Evolutionary conservation across 495 filamentous ascomycete species (phyloP), one percentile per base, ranked within the genome.

Genomic region (Podospora sp.): DNA sequence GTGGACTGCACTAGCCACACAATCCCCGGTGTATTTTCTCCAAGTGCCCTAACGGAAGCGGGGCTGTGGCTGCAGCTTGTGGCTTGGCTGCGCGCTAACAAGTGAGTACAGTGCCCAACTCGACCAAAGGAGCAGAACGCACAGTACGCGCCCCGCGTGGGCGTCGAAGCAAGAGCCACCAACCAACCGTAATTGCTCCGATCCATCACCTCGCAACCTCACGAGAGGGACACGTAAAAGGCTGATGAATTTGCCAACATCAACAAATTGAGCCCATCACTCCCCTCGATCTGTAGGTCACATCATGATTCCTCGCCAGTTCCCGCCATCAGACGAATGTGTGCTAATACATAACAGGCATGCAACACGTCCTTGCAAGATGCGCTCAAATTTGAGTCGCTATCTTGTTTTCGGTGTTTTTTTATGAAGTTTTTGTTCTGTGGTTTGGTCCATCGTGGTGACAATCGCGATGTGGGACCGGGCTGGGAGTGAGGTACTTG

Each of bases 31-130:
- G 75, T 67, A 68, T 65, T 67, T 67, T 36, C 11, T 8, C 22
- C 51, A 50, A 58, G 63, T 77, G 75, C 75, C 75, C 75, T 77
- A 77, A 77, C 72, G 67, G 68, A 66, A 68, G 49, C 69, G 70
- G 70, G 65, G 72, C 65, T 35, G 22, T 16, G 40, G n/a, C 26
- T 29, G 59, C 55, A 66, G 3, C 49, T 9, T 22, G 27, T 46
- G 20, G 60, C 60, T 62, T 49, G 60, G 21, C 6, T 7, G 24
- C 1, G 11, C 8, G 22, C 21, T 7, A 59, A 33, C 5, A 33
- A 25, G 40, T 46, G 40, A 11, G 14, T 57, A 57, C 53, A 57
- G 53, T 57, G 53, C 40, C 16, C 36, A 21, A n/a, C 7, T 3
- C 1, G 9, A n/a, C 12, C 18, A 14, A 33, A 25, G 1, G 40